A percentile compares a stretch with the other conserved stretches of the same genome.
Conservation (phyloP, 192 early-diverging fungal genomes). For the Backusella liffmaniae region DNA sequence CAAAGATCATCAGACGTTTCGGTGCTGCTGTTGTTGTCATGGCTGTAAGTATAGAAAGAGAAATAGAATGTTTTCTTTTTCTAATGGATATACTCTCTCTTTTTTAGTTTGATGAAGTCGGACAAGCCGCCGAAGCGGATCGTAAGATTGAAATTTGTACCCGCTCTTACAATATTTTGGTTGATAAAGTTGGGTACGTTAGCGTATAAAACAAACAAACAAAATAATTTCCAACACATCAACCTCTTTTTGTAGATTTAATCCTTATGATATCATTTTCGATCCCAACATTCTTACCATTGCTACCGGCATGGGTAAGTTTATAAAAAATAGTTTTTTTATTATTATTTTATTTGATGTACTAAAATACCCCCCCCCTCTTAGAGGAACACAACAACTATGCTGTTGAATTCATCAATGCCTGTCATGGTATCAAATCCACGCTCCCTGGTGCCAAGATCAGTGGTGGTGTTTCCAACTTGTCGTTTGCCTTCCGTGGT, state of each 20-base stretch:
- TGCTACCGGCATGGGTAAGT: conserved; percentile 79
- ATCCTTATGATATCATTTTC: conserved; percentile 51
- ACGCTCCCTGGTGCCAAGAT: conserved; percentile 88
- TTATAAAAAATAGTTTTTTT: neutral
- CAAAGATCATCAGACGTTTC: conserved; percentile 81
- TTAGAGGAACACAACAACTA: conserved; percentile 95
- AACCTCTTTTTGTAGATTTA: conserved; percentile 17
- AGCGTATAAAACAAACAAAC: neutral
- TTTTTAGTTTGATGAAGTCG: conserved; percentile 82
- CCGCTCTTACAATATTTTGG: conserved; percentile 87
- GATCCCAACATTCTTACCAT: conserved; percentile 97
- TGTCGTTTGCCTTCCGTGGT: conserved; percentile 97
- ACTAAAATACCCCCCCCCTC: neutral
- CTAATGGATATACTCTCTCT: neutral
- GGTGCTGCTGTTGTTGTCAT: conserved; percentile 96
- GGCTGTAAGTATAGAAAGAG: conserved; percentile 59
- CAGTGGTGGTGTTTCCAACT: conserved; percentile 95
- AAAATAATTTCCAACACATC: too few species aligned
- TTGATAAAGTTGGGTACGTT: conserved; percentile 66
- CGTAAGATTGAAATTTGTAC: conserved; percentile 90
- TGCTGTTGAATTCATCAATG: conserved; percentile 91
- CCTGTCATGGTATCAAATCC: conserved; percentile 70
- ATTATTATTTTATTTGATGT: neutral
- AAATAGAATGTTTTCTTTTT: neutral
- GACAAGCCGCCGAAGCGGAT: conserved; percentile 82